Conservation (phyloP, 345 rosid species). For the Bruguiera sexangula region DNA sequence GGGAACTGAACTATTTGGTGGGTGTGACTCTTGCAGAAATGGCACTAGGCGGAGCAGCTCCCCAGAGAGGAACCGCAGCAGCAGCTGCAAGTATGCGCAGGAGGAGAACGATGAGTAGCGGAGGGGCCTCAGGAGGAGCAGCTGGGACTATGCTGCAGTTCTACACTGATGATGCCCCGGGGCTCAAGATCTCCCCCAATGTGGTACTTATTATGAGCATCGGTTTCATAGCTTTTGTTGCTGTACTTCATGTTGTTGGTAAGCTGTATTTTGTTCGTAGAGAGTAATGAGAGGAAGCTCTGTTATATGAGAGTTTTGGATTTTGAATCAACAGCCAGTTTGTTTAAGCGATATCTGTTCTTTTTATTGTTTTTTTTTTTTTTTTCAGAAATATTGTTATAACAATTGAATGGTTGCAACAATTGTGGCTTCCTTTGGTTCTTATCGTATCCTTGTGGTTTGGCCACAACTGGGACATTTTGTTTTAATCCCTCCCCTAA, state of each 20-base stretch:
- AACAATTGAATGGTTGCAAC: too few species aligned
- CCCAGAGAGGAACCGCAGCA: slow-evolving; percentile 88
- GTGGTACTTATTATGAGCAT: slow-evolving; percentile 88
- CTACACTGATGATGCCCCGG: slow-evolving; percentile 82
- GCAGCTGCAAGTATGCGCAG: slow-evolving; percentile 80
- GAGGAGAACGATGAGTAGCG: slow-evolving; percentile 65
- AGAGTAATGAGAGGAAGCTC: not conserved
- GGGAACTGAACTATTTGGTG: not conserved
- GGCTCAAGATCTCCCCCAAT: slow-evolving; percentile 83
- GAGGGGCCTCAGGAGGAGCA: slow-evolving; percentile 63
- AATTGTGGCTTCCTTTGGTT: too few species aligned
- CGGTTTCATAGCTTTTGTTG: slow-evolving; percentile 89
- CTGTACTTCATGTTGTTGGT: slow-evolving; percentile 77
- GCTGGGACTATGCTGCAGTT: slow-evolving; percentile 88
- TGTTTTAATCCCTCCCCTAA: too few species aligned
- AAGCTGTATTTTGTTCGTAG: slow-evolving; percentile 62
- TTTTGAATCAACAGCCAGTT: slow-evolving; percentile 2
- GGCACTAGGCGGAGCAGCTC: slow-evolving; percentile 67
- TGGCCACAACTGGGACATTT: too few species aligned
- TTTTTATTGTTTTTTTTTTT: not conserved
- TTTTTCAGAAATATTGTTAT: too few species aligned
- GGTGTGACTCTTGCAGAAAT: slow-evolving; percentile 34
- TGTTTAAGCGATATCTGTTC: not conserved
- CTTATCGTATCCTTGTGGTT: too few species aligned
- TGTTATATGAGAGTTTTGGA: not conserved